Base-by-base conservation (phyloP, 2,329 filamentous ascomycete species). In the Xylariales sp. region DNA sequence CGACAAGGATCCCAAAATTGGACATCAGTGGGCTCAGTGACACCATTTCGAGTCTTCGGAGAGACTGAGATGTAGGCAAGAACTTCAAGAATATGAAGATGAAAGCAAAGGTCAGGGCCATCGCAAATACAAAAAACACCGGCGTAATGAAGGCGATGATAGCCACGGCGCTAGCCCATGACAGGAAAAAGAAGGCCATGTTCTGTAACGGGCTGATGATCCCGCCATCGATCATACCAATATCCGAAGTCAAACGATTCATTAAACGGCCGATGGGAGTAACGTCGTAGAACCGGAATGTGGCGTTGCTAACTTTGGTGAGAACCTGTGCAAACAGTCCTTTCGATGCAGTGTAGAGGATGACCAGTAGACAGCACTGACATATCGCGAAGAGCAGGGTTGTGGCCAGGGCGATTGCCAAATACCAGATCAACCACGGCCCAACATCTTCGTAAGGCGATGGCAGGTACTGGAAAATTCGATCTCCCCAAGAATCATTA, bases 231-330 rank as follows among this genome's bases (percentile, higher is more conserved):
- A 95, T 76, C 34, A 88, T 90, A 19, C 85, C 86, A 62, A 95
- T 93, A 52, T 96, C 89, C 2, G 87, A 88, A 0, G 89, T 95
- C 43, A 96, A 72, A 6, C 90, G 78, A 57, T 96, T 96, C 86
- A 95, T 95, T 44, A 96, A 67, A 32, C 90, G 79, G 0, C 90
- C 90, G 0, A 94, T 82, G 0, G 90, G 90, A 0, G 90, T 95
- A 4, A 88, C 80, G 55, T 96, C 90, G 63, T 95, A 93, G 60
- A 90, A 96, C 1, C 88, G 80, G 63, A 96, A 95, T 0, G 83
- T 90, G 0, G 89, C 86, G 50, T 81, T 77, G 54, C 83, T 84
- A 34, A 95, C 86, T 36, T 76, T 77, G 2, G 74, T 65, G 62
- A 95, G 78, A 15, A 88, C 85, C 27, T 78, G 71, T 43, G 69